phyloP scores from a whole-genome alignment of 78 protist species.

The Creolimax fragrantissima region DNA sequence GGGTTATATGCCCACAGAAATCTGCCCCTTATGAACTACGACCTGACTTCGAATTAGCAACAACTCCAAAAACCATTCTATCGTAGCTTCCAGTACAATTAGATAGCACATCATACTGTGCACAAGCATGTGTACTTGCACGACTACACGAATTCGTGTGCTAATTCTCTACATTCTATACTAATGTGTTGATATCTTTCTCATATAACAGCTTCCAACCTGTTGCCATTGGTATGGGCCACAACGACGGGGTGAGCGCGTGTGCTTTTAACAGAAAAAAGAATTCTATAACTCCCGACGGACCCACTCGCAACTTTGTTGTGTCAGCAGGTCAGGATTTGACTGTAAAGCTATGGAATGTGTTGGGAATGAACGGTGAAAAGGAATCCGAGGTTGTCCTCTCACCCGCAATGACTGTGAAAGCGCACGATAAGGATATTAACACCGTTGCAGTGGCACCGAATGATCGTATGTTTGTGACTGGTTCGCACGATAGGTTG shows the following conservation, averaged over 20 bases:
- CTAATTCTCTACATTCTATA: not conserved
- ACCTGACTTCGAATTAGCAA: no score
- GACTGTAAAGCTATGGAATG: conserved; percentile 59
- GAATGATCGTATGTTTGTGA: conserved; percentile 74
- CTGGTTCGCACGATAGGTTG: conserved; percentile 76
- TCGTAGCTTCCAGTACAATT: no score
- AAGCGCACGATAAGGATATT: conserved; percentile 83
- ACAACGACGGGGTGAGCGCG: conserved; percentile 50
- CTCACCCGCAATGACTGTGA: conserved; percentile 20
- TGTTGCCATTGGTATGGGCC: conserved; percentile 47
- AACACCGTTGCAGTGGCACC: conserved; percentile 79
- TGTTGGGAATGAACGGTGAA: not conserved
- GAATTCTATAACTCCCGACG: not conserved
- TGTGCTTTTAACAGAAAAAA: conserved; percentile 32
- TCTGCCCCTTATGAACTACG: no score
- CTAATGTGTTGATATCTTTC: not conserved
- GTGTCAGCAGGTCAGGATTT: conserved; percentile 52
- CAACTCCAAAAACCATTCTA: no score
- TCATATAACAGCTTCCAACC: not conserved
- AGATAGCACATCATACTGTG: no score
- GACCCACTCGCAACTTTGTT: not conserved
- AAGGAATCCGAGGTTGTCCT: not conserved
- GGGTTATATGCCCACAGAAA: no score
- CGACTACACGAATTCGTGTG: no score
- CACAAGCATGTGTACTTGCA: no score